phyloP scores from a whole-genome alignment of 805 yeast genomes.

The Candida sithepensis region DNA sequence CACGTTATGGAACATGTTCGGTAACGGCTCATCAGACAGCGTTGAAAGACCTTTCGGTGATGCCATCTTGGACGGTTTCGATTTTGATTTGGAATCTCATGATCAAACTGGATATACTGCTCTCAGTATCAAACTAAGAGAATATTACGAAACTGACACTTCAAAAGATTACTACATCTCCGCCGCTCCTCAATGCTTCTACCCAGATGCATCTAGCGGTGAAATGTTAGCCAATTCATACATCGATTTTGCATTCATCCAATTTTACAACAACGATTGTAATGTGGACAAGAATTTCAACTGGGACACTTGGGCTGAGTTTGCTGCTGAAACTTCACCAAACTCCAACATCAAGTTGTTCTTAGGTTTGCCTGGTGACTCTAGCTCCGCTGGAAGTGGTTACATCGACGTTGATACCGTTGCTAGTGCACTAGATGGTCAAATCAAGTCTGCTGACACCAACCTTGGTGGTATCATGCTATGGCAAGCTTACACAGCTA shows the following conservation, averaged over 20 bases:
- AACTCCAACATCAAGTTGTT: slow-evolving; percentile 67
- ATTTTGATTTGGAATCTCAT: slow-evolving; percentile 66
- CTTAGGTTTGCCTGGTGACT: slow-evolving; percentile 66
- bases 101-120: slow-evolving; percentile 64
- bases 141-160: slow-evolving; percentile 32
- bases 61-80: slow-evolving; percentile 80
- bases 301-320: slow-evolving; percentile 68
- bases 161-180: slow-evolving; percentile 68
- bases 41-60: slow-evolving; percentile 59
- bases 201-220: slow-evolving; percentile 65
- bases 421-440: slow-evolving; percentile 23
- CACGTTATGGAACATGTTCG: slow-evolving; percentile 60
- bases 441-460: slow-evolving; percentile 14
- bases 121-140: slow-evolving; percentile 47
- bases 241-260: slow-evolving; percentile 80
- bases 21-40: slow-evolving; percentile 44
- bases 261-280: slow-evolving; percentile 87
- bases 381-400: slow-evolving; percentile 54
- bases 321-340: slow-evolving; percentile 54
- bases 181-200: slow-evolving; percentile 92
- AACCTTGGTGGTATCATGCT: slow-evolving; percentile 72
- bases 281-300: slow-evolving; percentile 50
- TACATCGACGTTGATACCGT: slow-evolving; percentile 45
- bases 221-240: slow-evolving; percentile 45
- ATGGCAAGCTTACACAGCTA: slow-evolving; percentile 78